phyloP scores from a whole-genome alignment of 805 yeast species.

The Scheffersomyces stipitis region DNA sequence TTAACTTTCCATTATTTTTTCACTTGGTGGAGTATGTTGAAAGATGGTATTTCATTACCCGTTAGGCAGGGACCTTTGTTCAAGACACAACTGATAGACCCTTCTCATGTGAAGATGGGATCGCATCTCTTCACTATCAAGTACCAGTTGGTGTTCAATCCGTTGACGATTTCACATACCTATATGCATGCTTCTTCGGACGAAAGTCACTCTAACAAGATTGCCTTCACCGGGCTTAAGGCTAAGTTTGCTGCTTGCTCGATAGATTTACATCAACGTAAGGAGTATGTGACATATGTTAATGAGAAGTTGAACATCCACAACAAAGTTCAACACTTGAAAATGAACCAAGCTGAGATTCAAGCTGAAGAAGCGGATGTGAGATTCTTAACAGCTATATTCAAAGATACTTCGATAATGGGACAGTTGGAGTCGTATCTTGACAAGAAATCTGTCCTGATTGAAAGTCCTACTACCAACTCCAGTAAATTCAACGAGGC shows the following conservation, averaged over 20 bases:
- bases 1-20: conserved; percentile 38
- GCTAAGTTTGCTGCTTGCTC: conserved; percentile 32
- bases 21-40: conserved; percentile 42
- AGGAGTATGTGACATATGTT: conserved; percentile 34
- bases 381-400: conserved; percentile 61
- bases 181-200: conserved; percentile 29
- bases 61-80: conserved; percentile 36
- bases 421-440: conserved; percentile 4
- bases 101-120: conserved; percentile 35
- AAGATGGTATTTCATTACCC: conserved; percentile 33
- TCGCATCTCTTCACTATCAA: conserved; percentile 41
- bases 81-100: conserved; percentile 9
- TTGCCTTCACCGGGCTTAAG: conserved; percentile 40
- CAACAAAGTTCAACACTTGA: conserved; percentile 48
- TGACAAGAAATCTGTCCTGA: background rate
- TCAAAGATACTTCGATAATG: conserved; percentile 45
- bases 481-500: background rate
- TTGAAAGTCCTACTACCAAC: background rate
- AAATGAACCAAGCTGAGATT: conserved; percentile 66
- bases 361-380: conserved; percentile 69
- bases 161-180: conserved; percentile 37
- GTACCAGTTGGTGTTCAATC: conserved; percentile 40
- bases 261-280: conserved; percentile 42
- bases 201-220: conserved; percentile 18
- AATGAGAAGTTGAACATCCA: conserved; percentile 37